Conservation (phyloP, 1,139 yeast genomes). For the Zygoascus hellenicus region DNA sequence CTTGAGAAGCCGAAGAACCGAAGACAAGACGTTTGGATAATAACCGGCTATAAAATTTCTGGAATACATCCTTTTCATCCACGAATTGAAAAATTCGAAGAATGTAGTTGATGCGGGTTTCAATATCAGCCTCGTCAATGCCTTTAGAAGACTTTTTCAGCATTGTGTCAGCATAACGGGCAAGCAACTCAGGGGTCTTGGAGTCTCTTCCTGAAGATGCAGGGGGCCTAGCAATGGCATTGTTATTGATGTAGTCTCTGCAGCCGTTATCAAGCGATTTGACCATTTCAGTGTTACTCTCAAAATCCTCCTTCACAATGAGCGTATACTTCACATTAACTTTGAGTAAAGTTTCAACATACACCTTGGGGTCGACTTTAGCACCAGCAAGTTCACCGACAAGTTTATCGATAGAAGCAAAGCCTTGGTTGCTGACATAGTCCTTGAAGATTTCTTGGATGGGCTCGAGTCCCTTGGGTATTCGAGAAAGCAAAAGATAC, state of each 20-base stretch:
- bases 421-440: slow-evolving; percentile 70
- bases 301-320: slow-evolving; percentile 66
- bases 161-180: slow-evolving; percentile 80
- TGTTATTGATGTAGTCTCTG: slow-evolving; percentile 73
- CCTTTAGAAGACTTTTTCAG: slow-evolving; percentile 71
- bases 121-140: slow-evolving; percentile 65
- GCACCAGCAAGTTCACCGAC: slow-evolving; percentile 42
- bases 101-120: slow-evolving; percentile 60
- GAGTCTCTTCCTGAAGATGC: slow-evolving; percentile 47
- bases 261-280: slow-evolving; percentile 90
- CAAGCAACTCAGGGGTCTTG: slow-evolving; percentile 83
- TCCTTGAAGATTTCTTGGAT: slow-evolving; percentile 66
- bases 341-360: slow-evolving; percentile 68
- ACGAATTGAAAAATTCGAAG: slow-evolving; percentile 84
- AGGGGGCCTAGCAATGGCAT: slow-evolving; percentile 67
- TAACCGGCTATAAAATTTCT: slow-evolving; percentile 83
- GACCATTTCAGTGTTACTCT: slow-evolving; percentile 70
- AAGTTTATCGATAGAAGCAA: slow-evolving; percentile 60
- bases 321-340: slow-evolving; percentile 64
- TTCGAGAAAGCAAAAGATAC: slow-evolving; percentile 69
- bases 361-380: slow-evolving; percentile 64
- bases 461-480: slow-evolving; percentile 63
- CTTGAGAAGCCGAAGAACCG: slow-evolving; percentile 75
- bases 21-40: slow-evolving; percentile 85
- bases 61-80: slow-evolving; percentile 93